Evolutionary conservation across 805 yeast species (phyloP).

Genomic region (Candida pini): DNA sequence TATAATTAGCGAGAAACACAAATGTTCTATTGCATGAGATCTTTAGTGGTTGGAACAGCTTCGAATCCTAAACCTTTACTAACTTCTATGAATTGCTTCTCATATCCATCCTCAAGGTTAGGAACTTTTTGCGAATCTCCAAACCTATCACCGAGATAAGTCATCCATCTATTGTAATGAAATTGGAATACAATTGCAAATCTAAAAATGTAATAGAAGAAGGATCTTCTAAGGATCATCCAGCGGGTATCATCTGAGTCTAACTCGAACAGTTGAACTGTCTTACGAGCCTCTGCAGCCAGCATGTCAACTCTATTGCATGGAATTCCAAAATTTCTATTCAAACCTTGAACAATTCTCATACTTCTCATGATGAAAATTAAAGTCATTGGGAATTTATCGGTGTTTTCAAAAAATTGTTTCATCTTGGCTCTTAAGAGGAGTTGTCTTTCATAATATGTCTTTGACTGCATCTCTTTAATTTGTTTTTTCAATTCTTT

Average conservation of each 20-base stretch:
- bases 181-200: slow-evolving; percentile 24
- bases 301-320: slow-evolving; percentile 65
- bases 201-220: slow-evolving; percentile 12
- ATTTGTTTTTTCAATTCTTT: slow-evolving; percentile 18
- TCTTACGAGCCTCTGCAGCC: slow-evolving; percentile 46
- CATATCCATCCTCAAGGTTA: slow-evolving; percentile 39
- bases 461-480: slow-evolving; percentile 23
- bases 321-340: slow-evolving; percentile 62
- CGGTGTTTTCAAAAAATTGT: slow-evolving; percentile 54
- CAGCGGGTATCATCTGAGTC: slow-evolving; percentile 7
- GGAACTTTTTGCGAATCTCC: slow-evolving; percentile 26
- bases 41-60: slow-evolving; percentile 23
- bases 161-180: slow-evolving; percentile 15
- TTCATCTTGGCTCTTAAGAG: slow-evolving; percentile 42
- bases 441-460: slow-evolving; percentile 38
- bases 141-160: slow-evolving; percentile 7
- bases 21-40: slow-evolving; percentile 10
- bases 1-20: neutral
- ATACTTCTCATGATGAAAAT: slow-evolving; percentile 64
- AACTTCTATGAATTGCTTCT: slow-evolving; percentile 36
- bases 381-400: slow-evolving; percentile 60
- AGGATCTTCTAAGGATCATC: slow-evolving; percentile 11
- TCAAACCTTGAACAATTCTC: slow-evolving; percentile 69
- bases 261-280: slow-evolving; percentile 13
- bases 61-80: slow-evolving; percentile 41